Evolutionary conservation across 805 yeast genomes (phyloP).

Genomic region (Candida verbasci): DNA sequence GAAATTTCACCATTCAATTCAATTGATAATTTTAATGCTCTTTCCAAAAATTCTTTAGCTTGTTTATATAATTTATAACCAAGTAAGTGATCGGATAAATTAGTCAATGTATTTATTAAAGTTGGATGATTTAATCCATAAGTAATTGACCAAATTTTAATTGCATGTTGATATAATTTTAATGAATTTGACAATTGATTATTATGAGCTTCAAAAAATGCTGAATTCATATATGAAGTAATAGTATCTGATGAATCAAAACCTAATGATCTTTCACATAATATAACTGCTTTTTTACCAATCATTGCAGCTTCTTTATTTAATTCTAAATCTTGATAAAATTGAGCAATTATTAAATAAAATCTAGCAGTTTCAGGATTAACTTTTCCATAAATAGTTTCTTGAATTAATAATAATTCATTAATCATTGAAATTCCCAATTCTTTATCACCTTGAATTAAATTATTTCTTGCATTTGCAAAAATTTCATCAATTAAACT

Average conservation of each 20-base stretch:
- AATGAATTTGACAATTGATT: conserved; percentile 59
- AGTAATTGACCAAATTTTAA: conserved; percentile 54
- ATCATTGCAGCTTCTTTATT: conserved; percentile 56
- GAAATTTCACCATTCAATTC: conserved; percentile 53
- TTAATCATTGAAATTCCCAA: conserved; percentile 60
- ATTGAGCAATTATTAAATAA: conserved; percentile 60
- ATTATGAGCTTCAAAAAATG: conserved; percentile 61
- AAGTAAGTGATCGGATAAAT: conserved; percentile 58
- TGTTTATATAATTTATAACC: conserved; percentile 43
- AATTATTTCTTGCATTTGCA: conserved; percentile 51
- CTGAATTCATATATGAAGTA: conserved; percentile 69
- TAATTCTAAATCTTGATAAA: conserved; percentile 58
- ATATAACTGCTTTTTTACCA: conserved; percentile 63
- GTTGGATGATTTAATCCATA: conserved; percentile 69
- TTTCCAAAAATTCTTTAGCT: conserved; percentile 50
- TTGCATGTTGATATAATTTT: conserved; percentile 55
- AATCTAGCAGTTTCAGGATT: conserved; percentile 76
- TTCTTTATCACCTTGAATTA: conserved; percentile 36
- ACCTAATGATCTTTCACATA: conserved; percentile 79
- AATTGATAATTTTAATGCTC: conserved; percentile 49
- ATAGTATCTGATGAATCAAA: conserved; percentile 74
- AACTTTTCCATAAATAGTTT: conserved; percentile 78
- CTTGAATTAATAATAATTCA: conserved; percentile 70
- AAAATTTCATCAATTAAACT: conserved; percentile 70
- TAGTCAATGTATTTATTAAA: conserved; percentile 55